phyloP scores from a whole-genome alignment of 106 monocot species.

The Acanthochlamys bracteata region DNA sequence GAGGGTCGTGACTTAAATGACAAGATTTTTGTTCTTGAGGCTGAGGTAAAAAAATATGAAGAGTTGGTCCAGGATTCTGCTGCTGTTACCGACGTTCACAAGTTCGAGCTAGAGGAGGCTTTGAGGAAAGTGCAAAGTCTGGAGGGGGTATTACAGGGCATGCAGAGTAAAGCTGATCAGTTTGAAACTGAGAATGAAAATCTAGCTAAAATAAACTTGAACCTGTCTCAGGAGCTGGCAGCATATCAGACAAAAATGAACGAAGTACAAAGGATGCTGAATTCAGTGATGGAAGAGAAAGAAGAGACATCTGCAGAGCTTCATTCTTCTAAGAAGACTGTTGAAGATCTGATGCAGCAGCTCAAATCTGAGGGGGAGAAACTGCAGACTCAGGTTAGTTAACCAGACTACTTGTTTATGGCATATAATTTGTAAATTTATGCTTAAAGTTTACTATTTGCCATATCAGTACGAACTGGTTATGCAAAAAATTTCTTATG shows the following conservation, averaged over 20 bases:
- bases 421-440: neutral
- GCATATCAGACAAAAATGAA: conserved; percentile 34
- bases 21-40: conserved; percentile 46
- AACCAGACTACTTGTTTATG: neutral
- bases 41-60: conserved; percentile 35
- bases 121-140: conserved; percentile 28
- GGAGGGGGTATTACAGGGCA: conserved; percentile 25
- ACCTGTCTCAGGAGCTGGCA: conserved; percentile 50
- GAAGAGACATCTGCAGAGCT: conserved; percentile 31
- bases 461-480: neutral
- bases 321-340: conserved; percentile 26
- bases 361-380: conserved; percentile 36
- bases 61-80: conserved; percentile 34
- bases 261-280: conserved; percentile 37
- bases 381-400: conserved; percentile 59
- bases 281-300: conserved; percentile 42
- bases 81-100: conserved; percentile 26
- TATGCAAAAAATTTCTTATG: neutral
- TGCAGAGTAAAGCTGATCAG: conserved; percentile 18
- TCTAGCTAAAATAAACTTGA: conserved; percentile 36
- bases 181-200: conserved; percentile 42
- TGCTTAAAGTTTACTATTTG: neutral
- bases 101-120: conserved; percentile 47
- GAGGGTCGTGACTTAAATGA: conserved; percentile 42
- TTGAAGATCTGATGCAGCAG: conserved; percentile 40